These are phyloP conservation scores for Aspergillus conjunctus DNA, from an alignment of 495 filamentous ascomycete genomes.

Conservation along the genomic window DNA sequence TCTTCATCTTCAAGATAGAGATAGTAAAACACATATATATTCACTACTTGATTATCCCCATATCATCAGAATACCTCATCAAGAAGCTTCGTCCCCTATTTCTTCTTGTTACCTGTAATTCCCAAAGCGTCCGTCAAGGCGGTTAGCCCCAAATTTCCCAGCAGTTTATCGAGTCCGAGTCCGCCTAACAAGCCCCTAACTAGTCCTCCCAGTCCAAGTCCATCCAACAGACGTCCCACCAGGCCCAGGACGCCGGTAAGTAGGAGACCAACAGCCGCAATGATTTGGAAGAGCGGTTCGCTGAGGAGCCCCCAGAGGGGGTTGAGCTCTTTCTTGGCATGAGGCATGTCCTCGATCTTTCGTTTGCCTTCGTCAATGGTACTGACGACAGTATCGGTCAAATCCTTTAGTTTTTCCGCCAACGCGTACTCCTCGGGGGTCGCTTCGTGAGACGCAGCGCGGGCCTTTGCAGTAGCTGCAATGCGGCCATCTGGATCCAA, in stretches of 20 bases:
- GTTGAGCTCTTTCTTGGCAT: slow-evolving; percentile 91
- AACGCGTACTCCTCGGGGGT: slow-evolving; percentile 84
- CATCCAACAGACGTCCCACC: slow-evolving; percentile 77
- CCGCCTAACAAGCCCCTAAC: slow-evolving; percentile 79
- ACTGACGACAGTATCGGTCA: slow-evolving; percentile 61
- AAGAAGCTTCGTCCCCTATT: no score
- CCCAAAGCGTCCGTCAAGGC: slow-evolving; percentile 57
- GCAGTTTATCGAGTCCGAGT: slow-evolving; percentile 75
- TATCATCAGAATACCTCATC: no score
- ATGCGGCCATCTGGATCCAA: slow-evolving; percentile 89
- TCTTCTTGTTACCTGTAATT: slow-evolving; percentile 34
- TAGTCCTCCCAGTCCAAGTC: slow-evolving; percentile 81
- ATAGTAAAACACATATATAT: no score
- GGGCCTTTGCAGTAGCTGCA: slow-evolving; percentile 81
- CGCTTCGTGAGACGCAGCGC: slow-evolving; percentile 76
- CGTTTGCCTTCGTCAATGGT: slow-evolving; percentile 87
- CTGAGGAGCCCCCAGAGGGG: slow-evolving; percentile 82
- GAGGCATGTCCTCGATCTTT: slow-evolving; percentile 86
- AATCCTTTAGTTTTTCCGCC: slow-evolving; percentile 79
- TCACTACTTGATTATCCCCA: no score
- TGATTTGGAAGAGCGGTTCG: slow-evolving; percentile 88
- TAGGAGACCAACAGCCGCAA: slow-evolving; percentile 85
- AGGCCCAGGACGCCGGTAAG: slow-evolving; percentile 80
- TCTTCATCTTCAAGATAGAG: no score
- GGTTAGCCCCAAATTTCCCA: slow-evolving; percentile 73